Base-by-base conservation (phyloP, 305 asterid genomes). In the Solanum hybrid region DNA sequence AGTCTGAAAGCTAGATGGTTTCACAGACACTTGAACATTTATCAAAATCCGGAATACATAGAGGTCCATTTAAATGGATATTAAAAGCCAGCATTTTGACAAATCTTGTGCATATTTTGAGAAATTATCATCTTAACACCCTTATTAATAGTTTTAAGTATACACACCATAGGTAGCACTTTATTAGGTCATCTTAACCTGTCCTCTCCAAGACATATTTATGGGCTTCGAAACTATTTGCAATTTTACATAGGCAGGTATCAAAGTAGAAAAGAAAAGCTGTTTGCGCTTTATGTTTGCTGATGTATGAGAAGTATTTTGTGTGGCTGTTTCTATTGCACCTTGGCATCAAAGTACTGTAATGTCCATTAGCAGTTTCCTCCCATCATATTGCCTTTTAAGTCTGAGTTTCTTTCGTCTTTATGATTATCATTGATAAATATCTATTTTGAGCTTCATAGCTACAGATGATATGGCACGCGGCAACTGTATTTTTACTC, bases 201-300 rank as follows among this genome's bases (percentile, higher is more conserved):
- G 51, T 2, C 51, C 77, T 31, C 77, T 85, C 77, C 75, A 51
- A 84, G 75, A 51, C 40, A 9, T 51, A 40, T 40, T 51, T 84
- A 46, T 51, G 87, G 73, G 31, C 88, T 84, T 31, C 42, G 3
- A 84, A 84, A 84, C 88, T 84, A 51, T 84, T 84, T 84, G 80
- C 80, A 29, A 29, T 75, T 75, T 75, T 75, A 71, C 88, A 51
- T 29, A 46, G 74, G 75, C 42, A 84, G 40, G 75, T 84, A 31
- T 51, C 20, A 18, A 83, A 29, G 75, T 51, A 51, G 74, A 84
- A 57, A 57, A 4, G 29, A 84, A 81, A 84, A 29, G 42, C 74
- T 83, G 73, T 84, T 46, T 84, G 75, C 31, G n/a, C 31, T 84
- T 84, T 71, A 57, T 84, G 22, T 84, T 84, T 84, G 87, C 87